A percentile compares a stretch with the other conserved stretches of the same genome.
phyloP scores from a whole-genome alignment of 2,329 filamentous ascomycete genomes.

The Sphaerulina vaccinii region DNA sequence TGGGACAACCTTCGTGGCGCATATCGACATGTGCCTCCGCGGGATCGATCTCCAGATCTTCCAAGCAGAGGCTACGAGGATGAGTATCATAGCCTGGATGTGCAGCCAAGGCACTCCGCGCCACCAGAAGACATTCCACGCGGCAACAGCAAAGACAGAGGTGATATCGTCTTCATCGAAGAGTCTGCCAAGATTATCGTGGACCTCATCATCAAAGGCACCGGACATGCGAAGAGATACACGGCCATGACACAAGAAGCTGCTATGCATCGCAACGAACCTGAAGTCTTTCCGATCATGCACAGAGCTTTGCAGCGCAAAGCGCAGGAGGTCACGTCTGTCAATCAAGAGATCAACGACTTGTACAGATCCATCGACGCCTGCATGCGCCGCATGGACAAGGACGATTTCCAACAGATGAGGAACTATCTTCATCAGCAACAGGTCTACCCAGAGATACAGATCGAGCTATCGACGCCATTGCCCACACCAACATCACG shows the following conservation, averaged over 20 bases:
- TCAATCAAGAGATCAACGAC: conserved; percentile 12
- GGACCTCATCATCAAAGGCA: conserved; percentile 6
- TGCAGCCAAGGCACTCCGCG: neutral
- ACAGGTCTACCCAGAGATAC: conserved; percentile 16
- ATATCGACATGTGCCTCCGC: conserved; percentile 5
- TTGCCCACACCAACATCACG: conserved; percentile 5
- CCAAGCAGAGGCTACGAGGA: neutral
- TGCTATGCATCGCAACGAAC: conserved; percentile 12
- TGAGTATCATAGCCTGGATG: conserved; percentile 3
- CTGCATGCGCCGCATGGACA: conserved; percentile 16
- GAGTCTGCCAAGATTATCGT: conserved; percentile 20
- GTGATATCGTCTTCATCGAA: conserved; percentile 21
- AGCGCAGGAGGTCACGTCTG: conserved; percentile 11
- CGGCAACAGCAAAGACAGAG: conserved; percentile 1
- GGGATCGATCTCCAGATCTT: neutral
- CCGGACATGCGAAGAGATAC: conserved; percentile 15
- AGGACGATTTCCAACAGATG: conserved; percentile 9
- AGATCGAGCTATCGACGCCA: conserved; percentile 10
- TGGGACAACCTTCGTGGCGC: conserved; percentile 7
- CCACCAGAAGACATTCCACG: neutral
- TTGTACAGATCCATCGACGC: conserved; percentile 15
- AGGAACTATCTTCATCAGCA: conserved; percentile 11
- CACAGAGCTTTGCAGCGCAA: conserved; percentile 13
- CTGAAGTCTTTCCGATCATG: conserved; percentile 16
- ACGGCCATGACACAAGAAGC: conserved; percentile 20